Base-by-base conservation (phyloP, 2,329 filamentous ascomycete species). In the Annulohypoxylon truncatum region DNA sequence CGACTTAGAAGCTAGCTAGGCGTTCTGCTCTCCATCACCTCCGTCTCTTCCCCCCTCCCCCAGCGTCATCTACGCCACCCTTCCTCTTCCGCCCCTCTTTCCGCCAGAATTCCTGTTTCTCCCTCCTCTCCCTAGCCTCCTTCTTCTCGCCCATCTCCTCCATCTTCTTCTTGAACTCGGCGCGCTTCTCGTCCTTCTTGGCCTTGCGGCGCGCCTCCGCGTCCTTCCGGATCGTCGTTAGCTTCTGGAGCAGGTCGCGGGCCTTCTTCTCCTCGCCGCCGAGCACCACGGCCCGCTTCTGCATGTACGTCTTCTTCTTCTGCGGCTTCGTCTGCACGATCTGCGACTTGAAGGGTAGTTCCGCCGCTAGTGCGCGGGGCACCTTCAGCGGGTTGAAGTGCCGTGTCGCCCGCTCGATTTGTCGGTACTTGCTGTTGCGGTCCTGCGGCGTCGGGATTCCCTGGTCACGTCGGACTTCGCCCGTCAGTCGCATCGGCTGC, bases 401-500 rank as follows among this genome's bases (percentile, higher is more conserved):
- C 29, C 92, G 88, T 6, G 85, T 85, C 64, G 84, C 81, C 31
- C 89, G 88, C 80, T 90, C 88, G 38, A 92, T 83, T 61, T 83
- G 79, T 70, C 90, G 90, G 85, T 99, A 99, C 62, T 92, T 88
- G 69, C 91, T 94, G 83, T 99, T 95, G 78, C 91, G 92, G 73
- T 90, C 86, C 75, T 90, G 85, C 0, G 96, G 96, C 0, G 94
- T 95, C 5, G 90, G 81, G 47, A 98, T 83, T 67, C 85, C 86
- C 78, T 93, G 82, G 55, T 90, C 92, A 46, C 89, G 89, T 42
- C 96, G 93, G 70, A 99, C 92, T 81, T 97, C 89, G 63, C 96
- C 96, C 0, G 96, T 98, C 38, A 97, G 84, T 22, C 96, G 92
- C 96, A 99, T 99, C 58, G 90, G 89, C 75, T 91, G 88, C 96